These are phyloP conservation scores for Apophysomyces elegans DNA, from an alignment of 371 early-diverging fungal genomes.

Conservation along the genomic window DNA sequence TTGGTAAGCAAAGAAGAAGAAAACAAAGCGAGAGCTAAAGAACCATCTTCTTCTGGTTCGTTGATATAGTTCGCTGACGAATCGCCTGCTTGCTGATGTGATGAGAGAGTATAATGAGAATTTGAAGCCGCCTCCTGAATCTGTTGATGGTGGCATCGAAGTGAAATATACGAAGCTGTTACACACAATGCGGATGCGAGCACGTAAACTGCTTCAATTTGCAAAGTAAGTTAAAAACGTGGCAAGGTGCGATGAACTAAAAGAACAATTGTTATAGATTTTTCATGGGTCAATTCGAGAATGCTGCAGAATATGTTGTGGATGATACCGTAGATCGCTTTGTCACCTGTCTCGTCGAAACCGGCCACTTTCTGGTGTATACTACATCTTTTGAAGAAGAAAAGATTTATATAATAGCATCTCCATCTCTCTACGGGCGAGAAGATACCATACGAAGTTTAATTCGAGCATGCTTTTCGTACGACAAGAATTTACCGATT, in stretches of 20 bases:
- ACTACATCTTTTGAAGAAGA: slow-evolving; percentile 68
- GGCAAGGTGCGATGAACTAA: not conserved
- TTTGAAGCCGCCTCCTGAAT: slow-evolving; percentile 42
- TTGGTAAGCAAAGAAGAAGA: slow-evolving; percentile 51
- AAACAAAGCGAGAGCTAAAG: not conserved
- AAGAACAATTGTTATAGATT: slow-evolving; percentile 31
- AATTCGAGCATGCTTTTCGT: slow-evolving; percentile 40
- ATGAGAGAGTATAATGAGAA: slow-evolving; percentile 54
- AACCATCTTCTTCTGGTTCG: not conserved
- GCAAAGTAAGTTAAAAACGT: slow-evolving; percentile 44
- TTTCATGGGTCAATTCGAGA: slow-evolving; percentile 72
- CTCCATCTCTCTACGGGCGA: slow-evolving; percentile 45
- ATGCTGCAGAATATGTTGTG: slow-evolving; percentile 75
- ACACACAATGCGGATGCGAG: slow-evolving; percentile 68
- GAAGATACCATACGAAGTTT: slow-evolving; percentile 40
- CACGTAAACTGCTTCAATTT: slow-evolving; percentile 67
- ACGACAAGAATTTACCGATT: slow-evolving; percentile 29
- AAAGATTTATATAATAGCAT: slow-evolving; percentile 67
- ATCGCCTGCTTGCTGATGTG: slow-evolving; percentile 50
- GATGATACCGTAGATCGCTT: slow-evolving; percentile 53
- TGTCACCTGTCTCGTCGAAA: slow-evolving; percentile 61
- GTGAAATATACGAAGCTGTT: slow-evolving; percentile 64
- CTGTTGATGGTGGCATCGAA: slow-evolving; percentile 53
- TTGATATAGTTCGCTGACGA: slow-evolving; percentile 45
- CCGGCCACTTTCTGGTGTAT: slow-evolving; percentile 72